phyloP scores from a whole-genome alignment of 1,139 yeast genomes.

The Zygosaccharomyces sapae region DNA sequence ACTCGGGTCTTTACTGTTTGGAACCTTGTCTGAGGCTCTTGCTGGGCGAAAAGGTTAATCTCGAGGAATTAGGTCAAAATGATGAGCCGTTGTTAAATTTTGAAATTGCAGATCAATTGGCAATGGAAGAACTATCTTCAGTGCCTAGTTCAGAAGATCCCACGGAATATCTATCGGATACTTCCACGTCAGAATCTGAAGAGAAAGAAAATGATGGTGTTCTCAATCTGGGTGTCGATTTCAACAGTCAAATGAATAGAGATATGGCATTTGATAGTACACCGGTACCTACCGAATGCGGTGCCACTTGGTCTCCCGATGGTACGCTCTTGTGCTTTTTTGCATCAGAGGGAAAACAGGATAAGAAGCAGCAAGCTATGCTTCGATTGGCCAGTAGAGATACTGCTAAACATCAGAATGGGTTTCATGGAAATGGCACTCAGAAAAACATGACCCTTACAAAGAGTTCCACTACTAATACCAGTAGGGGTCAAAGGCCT shows the following conservation, averaged over 20 bases:
- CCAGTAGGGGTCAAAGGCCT: conserved; percentile 19
- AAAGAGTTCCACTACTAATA: conserved; percentile 2
- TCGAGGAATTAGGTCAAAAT: conserved; percentile 39
- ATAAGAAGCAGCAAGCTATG: conserved; percentile 37
- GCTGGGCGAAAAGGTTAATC: conserved; percentile 72
- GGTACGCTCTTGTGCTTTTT: conserved; percentile 83
- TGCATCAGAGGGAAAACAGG: conserved; percentile 48
- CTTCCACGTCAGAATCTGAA: conserved; percentile 26
- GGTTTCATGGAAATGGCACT: conserved; percentile 3
- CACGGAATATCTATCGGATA: conserved; percentile 27
- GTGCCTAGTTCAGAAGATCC: conserved; percentile 31
- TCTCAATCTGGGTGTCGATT: conserved; percentile 17
- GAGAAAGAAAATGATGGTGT: conserved; percentile 30
- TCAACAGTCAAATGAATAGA: conserved; percentile 16
- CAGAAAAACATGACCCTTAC: conserved; percentile 6
- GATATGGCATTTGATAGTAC: conserved; percentile 60
- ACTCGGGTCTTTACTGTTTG: conserved; percentile 60
- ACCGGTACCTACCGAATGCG: conserved; percentile 90
- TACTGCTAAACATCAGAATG: conserved; percentile 21
- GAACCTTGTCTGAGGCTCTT: conserved; percentile 76
- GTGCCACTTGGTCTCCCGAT: conserved; percentile 78
- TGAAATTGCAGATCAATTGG: conserved; percentile 32
- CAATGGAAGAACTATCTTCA: conserved; percentile 33
- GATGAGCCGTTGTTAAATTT: conserved; percentile 30
- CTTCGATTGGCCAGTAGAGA: conserved; percentile 45